Conservation (phyloP, 2,329 filamentous ascomycete genomes). For the Sporothrix mexicana region DNA sequence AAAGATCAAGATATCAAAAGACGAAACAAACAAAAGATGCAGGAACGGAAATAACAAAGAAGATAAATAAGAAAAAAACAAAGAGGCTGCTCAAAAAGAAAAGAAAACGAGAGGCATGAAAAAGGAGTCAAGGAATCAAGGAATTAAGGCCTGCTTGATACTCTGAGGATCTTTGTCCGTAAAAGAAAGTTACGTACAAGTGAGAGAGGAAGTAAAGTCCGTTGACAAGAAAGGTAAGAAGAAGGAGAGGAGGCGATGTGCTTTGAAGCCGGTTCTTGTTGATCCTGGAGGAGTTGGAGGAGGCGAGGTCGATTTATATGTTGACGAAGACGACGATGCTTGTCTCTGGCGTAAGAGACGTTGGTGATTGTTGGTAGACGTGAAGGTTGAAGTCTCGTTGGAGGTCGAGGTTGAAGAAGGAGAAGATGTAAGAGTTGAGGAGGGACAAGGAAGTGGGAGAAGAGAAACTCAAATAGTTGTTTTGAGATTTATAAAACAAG, state of each 20-base stretch:
- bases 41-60: background rate
- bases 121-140: background rate
- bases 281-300: slow-evolving; percentile 27
- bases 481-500: slow-evolving; percentile 13
- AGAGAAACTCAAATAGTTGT: slow-evolving; percentile 23
- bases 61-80: slow-evolving; percentile 6
- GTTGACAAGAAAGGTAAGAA: background rate
- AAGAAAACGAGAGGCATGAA: background rate
- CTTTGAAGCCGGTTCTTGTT: slow-evolving; percentile 13
- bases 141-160: slow-evolving; percentile 9
- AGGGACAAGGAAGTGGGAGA: slow-evolving; percentile 12
- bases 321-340: background rate
- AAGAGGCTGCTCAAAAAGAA: background rate
- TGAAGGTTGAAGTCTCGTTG: background rate
- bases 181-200: slow-evolving; percentile 8
- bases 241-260: slow-evolving; percentile 9
- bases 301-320: slow-evolving; percentile 27
- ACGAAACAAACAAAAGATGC: background rate
- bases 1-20: background rate
- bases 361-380: background rate
- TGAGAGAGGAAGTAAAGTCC: background rate
- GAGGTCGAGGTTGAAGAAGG: background rate
- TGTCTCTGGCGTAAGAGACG: background rate
- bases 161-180: background rate
- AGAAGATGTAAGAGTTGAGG: background rate